A percentile compares a stretch with the other conserved stretches of the same genome.
These are phyloP conservation scores for Acorus calamus DNA, from an alignment of 106 monocot species.

Conservation along the genomic window DNA sequence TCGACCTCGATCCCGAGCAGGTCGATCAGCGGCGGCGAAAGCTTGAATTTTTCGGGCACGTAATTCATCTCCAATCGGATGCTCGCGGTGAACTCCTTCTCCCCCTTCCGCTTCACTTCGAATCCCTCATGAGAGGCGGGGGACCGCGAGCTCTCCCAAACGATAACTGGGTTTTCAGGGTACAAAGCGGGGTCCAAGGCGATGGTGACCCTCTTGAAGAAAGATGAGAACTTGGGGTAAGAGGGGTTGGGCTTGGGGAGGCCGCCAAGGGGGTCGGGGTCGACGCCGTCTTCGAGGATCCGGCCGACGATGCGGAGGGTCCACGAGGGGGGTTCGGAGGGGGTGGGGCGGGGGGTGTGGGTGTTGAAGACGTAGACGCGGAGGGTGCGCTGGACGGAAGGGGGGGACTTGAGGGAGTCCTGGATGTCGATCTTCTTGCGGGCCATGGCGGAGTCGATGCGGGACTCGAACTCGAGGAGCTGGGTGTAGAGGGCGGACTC, in stretches of 20 bases:
- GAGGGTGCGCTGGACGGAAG: conserved; percentile 68
- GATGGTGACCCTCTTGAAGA: conserved; percentile 72
- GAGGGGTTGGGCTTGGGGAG: conserved; percentile 47
- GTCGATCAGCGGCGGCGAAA: conserved; percentile 64
- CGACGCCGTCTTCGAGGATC: conserved; percentile 64
- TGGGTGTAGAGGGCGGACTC: conserved; percentile 95
- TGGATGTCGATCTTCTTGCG: conserved; percentile 94
- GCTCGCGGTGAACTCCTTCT: conserved; percentile 65
- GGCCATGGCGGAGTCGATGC: conserved; percentile 72
- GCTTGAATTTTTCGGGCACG: conserved; percentile 75
- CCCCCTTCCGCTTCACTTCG: conserved; percentile 88
- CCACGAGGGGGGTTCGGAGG: conserved; percentile 76
- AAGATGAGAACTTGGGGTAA: conserved; percentile 83
- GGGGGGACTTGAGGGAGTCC: conserved; percentile 68
- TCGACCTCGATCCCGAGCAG: conserved; percentile 87
- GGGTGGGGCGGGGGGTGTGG: conserved; percentile 24
- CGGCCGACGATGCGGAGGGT: conserved; percentile 74
- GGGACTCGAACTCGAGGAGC: conserved; percentile 81
- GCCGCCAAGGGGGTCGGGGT: conserved; percentile 34
- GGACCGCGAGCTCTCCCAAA: conserved; percentile 78
- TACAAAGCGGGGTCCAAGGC: conserved; percentile 58
- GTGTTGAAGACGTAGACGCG: conserved; percentile 93
- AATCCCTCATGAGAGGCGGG: conserved; percentile 76
- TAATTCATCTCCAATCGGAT: conserved; percentile 90
- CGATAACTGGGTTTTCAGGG: conserved; percentile 68